Conservation (phyloP, 768 basidiomycete species). For the Butyriboletus loyo region DNA sequence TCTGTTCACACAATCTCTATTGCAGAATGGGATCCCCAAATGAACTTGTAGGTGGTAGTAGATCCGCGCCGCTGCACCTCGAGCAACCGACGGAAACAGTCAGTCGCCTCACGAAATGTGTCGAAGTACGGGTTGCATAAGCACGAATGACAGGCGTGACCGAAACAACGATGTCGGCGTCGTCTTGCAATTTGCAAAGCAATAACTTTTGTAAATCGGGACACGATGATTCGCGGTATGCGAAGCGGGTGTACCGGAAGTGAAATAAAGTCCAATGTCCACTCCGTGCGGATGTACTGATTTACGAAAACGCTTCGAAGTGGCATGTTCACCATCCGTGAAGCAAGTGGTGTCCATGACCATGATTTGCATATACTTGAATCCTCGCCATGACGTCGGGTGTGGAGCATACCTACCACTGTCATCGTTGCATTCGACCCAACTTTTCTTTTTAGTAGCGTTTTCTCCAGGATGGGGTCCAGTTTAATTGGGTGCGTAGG, state of each 20-base stretch:
- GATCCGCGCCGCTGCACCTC: slow-evolving; percentile 20
- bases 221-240: slow-evolving; percentile 26
- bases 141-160: too few relatives aligned
- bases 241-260: not conserved
- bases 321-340: slow-evolving; percentile 25
- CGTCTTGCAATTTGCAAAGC: too few relatives aligned
- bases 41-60: not conserved
- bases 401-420: too few relatives aligned
- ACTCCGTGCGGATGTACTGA: slow-evolving; percentile 18
- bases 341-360: slow-evolving; percentile 30
- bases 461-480: too few relatives aligned
- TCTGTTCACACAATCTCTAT: slow-evolving; percentile 24
- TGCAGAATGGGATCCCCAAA: slow-evolving; percentile 24
- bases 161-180: too few relatives aligned
- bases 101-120: slow-evolving; percentile 10
- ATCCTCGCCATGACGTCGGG: too few relatives aligned
- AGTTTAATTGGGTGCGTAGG: not conserved
- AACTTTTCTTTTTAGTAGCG: too few relatives aligned
- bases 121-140: slow-evolving; percentile 20
- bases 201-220: slow-evolving; percentile 20
- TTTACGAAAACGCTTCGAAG: slow-evolving; percentile 28
- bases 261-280: slow-evolving; percentile 24
- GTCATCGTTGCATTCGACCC: too few relatives aligned
- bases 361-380: too few relatives aligned
- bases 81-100: slow-evolving; percentile 29